Evolutionary conservation across 768 basidiomycete genomes (phyloP).

Genomic region (Flagelloscypha sp.): DNA sequence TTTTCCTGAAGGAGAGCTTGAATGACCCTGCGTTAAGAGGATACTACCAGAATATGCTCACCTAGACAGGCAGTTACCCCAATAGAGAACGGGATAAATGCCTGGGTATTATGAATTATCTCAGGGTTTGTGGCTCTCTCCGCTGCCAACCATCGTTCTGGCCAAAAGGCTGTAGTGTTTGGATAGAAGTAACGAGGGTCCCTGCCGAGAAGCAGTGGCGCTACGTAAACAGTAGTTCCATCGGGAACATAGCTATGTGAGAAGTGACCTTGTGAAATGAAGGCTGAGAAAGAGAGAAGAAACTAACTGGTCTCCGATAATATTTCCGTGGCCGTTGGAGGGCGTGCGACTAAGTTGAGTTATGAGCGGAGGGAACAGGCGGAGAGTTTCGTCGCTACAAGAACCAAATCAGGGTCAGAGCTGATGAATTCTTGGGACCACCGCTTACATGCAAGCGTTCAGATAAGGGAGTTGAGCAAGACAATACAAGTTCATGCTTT

Average conservation of each 20-base stretch:
- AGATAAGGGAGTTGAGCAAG: constrained; percentile 19
- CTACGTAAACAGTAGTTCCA: constrained; percentile 30
- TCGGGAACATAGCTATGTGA: constrained; percentile 27
- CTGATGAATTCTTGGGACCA: neutral
- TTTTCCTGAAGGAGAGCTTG: too few relatives aligned
- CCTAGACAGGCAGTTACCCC: too few relatives aligned
- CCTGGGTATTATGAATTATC: constrained; percentile 17
- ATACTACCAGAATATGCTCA: too few relatives aligned
- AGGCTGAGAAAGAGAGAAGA: neutral
- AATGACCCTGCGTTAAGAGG: too few relatives aligned
- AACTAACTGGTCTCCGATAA: constrained; percentile 18
- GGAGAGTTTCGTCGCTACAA: constrained; percentile 28
- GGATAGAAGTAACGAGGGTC: constrained; percentile 31
- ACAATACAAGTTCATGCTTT: constrained; percentile 14
- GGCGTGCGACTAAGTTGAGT: constrained; percentile 25
- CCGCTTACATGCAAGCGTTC: constrained; percentile 28
- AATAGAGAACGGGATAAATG: constrained; percentile 39
- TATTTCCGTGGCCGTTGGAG: constrained; percentile 19
- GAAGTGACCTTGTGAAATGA: constrained; percentile 2
- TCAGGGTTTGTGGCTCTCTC: constrained; percentile 12
- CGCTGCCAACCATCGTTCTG: constrained; percentile 27
- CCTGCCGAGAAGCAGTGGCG: constrained; percentile 28
- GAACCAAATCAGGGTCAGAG: constrained; percentile 1
- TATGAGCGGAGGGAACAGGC: constrained; percentile 28
- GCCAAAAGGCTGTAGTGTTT: constrained; percentile 27